A percentile compares a stretch with the other conserved stretches of the same genome.
These are phyloP conservation scores for Flaveria brownii DNA, from an alignment of 129 eudicot genomes.

Conservation along the genomic window DNA sequence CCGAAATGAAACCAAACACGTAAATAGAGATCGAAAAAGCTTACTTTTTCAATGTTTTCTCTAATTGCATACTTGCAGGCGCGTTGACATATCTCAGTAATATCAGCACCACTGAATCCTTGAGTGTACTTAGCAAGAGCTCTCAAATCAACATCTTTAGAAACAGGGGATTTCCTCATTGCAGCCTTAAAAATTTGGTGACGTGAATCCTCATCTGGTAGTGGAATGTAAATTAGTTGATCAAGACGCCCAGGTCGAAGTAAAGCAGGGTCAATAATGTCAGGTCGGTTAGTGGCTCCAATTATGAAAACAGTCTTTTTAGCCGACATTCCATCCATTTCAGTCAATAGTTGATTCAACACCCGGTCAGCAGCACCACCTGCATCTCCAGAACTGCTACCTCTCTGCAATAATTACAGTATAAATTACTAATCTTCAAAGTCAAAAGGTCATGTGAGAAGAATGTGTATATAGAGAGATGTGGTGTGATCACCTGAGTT, in stretches of 20 bases:
- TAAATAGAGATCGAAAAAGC: background rate
- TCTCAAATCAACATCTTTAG: conserved; percentile 33
- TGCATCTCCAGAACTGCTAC: conserved; percentile 24
- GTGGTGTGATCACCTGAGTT: background rate
- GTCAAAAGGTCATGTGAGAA: background rate
- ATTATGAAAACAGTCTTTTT: conserved; percentile 6
- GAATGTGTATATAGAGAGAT: background rate
- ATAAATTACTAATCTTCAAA: background rate
- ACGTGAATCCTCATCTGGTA: conserved; percentile 34
- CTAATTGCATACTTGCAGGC: conserved; percentile 43
- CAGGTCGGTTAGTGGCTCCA: conserved; percentile 18
- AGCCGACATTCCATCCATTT: conserved; percentile 4
- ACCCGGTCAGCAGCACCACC: conserved; percentile 37
- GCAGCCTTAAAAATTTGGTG: conserved; percentile 32
- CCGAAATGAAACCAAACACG: background rate
- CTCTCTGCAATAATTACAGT: conserved; percentile 24
- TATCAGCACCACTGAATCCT: conserved; percentile 37
- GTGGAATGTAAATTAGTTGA: conserved; percentile 35
- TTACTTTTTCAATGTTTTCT: conserved; percentile 36
- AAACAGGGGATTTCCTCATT: conserved; percentile 35
- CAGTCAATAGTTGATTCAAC: conserved; percentile 27
- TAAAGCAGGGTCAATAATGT: conserved; percentile 17
- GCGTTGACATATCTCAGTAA: conserved; percentile 31
- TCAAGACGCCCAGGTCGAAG: conserved; percentile 26
- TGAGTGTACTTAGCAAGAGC: conserved; percentile 40